These are phyloP conservation scores for Penicillium sp. DNA, from an alignment of 2,329 filamentous ascomycete genomes.

Conservation along the genomic window DNA sequence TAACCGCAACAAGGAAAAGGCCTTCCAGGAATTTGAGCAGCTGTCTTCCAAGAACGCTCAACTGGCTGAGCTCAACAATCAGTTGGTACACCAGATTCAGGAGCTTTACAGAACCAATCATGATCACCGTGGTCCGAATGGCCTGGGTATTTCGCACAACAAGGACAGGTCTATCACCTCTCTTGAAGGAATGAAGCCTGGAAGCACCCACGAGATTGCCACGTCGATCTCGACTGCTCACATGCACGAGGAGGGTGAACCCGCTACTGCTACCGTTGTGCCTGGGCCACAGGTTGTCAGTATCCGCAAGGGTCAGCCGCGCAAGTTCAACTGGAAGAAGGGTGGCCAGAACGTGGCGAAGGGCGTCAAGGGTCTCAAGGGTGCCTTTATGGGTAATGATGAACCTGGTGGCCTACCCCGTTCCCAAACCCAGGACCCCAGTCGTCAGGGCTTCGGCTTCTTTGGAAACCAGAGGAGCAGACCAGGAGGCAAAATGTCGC, in stretches of 20 bases:
- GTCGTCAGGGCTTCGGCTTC: slow-evolving; percentile 67
- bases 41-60: slow-evolving; percentile 92
- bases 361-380: slow-evolving; percentile 92
- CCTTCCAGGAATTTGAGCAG: slow-evolving; percentile 92
- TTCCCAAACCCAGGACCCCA: slow-evolving; percentile 44
- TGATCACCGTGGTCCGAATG: slow-evolving; percentile 43
- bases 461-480: slow-evolving; percentile 57
- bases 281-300: slow-evolving; percentile 90
- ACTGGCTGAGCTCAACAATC: slow-evolving; percentile 91
- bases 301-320: slow-evolving; percentile 88
- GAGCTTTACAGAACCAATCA: slow-evolving; percentile 79
- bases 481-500: slow-evolving; percentile 41
- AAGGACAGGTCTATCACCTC: slow-evolving; percentile 53
- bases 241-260: slow-evolving; percentile 65
- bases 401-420: slow-evolving; percentile 32
- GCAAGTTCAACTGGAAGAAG: slow-evolving; percentile 99
- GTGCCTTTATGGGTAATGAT: slow-evolving; percentile 64
- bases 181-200: slow-evolving; percentile 46
- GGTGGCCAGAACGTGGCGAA: slow-evolving; percentile 91
- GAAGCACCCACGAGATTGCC: slow-evolving; percentile 49
- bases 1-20: slow-evolving; percentile 84
- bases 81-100: slow-evolving; percentile 91
- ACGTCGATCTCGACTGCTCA: slow-evolving; percentile 57
- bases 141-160: slow-evolving; percentile 60
- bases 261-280: slow-evolving; percentile 56